These are phyloP conservation scores for Sporisorium graminicola DNA, from an alignment of 1,284 basidiomycete genomes.

Conservation along the genomic window DNA sequence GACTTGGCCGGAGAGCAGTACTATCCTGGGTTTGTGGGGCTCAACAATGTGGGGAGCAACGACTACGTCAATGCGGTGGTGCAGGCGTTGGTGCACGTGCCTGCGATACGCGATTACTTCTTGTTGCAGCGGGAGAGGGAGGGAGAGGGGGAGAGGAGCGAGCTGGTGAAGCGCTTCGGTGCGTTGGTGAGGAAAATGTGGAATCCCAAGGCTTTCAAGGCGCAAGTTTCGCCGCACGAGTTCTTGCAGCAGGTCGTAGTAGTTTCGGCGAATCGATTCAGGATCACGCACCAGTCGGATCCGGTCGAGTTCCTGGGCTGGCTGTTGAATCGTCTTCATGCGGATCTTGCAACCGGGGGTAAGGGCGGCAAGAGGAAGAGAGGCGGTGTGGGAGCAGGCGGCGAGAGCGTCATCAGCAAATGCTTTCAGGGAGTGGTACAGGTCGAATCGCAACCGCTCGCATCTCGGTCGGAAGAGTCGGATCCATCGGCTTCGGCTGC, in stretches of 20 bases:
- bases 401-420: constrained; percentile 80
- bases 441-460: constrained; percentile 81
- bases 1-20: constrained; percentile 86
- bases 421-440: constrained; percentile 94
- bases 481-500: background rate
- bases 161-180: constrained; percentile 83
- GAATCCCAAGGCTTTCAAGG: constrained; percentile 84
- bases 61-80: constrained; percentile 98
- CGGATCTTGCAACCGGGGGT: constrained; percentile 76
- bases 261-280: constrained; percentile 87
- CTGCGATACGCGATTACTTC: constrained; percentile 85
- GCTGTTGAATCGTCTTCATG: constrained; percentile 92
- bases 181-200: constrained; percentile 90
- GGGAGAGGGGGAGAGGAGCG: constrained; percentile 71
- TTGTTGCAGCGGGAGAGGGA: constrained; percentile 19
- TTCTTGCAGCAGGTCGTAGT: constrained; percentile 95
- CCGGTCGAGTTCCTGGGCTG: constrained; percentile 96
- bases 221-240: constrained; percentile 97
- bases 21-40: constrained; percentile 90
- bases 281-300: constrained; percentile 91
- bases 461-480: constrained; percentile 6
- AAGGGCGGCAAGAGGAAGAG: constrained; percentile 75
- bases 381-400: background rate
- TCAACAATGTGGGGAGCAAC: constrained; percentile 97
- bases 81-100: constrained; percentile 90